phyloP scores from a whole-genome alignment of 345 rosid species.

The Lepidium aucheri region DNA sequence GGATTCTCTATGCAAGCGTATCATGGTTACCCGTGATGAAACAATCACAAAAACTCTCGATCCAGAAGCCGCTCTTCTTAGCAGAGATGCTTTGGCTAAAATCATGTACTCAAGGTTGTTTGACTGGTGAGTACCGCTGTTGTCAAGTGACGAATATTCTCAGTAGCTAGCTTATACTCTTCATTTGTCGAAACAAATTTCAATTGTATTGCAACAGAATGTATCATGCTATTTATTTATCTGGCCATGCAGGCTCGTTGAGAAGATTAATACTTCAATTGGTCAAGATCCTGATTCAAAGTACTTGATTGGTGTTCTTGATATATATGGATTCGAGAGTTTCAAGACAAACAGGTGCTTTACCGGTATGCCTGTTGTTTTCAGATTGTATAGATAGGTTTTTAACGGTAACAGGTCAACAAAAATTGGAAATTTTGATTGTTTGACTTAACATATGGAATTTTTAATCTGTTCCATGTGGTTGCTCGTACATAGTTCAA shows the following conservation, averaged over 20 bases:
- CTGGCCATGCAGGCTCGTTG: slow-evolving; percentile 66
- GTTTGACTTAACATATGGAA: neutral
- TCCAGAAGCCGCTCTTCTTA: slow-evolving; percentile 75
- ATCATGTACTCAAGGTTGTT: slow-evolving; percentile 84
- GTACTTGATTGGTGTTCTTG: slow-evolving; percentile 89
- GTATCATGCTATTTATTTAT: neutral
- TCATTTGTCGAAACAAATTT: neutral
- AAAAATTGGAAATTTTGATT: neutral
- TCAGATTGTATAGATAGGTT: slow-evolving; percentile 31
- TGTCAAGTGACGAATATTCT: neutral
- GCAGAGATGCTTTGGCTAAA: slow-evolving; percentile 98
- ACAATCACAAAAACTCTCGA: slow-evolving; percentile 94
- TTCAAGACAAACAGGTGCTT: slow-evolving; percentile 99
- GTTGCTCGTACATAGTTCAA: slow-evolving; percentile 6
- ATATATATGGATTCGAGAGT: slow-evolving; percentile 99
- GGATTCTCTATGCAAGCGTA: slow-evolving; percentile 97
- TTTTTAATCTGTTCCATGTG: neutral
- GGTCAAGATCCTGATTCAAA: slow-evolving; percentile 95
- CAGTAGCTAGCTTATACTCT: slow-evolving; percentile 5
- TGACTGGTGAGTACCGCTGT: slow-evolving; percentile 70
- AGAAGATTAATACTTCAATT: slow-evolving; percentile 81
- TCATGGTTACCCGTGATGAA: slow-evolving; percentile 96
- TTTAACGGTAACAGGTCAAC: neutral
- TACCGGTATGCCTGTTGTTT: slow-evolving; percentile 58
- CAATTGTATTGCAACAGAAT: neutral